A percentile compares a stretch with the other conserved stretches of the same genome.
Conservation (phyloP, 345 rosid genomes). For the Eucalyptus caleyi region DNA sequence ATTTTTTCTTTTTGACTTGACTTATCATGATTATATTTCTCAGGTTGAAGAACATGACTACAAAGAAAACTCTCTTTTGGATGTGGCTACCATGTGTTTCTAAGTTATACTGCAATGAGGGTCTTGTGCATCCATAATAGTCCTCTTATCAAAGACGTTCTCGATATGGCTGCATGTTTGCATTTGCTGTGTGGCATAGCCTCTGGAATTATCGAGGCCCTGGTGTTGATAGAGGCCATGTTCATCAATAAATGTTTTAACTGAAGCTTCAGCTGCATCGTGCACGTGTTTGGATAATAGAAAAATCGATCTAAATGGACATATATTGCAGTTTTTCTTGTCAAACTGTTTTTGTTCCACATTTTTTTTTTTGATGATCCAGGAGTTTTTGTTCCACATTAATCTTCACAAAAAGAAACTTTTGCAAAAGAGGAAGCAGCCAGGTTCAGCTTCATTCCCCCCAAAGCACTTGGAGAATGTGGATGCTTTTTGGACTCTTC, state of each 20-base stretch:
- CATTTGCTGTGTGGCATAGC: background rate
- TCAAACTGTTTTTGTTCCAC: background rate
- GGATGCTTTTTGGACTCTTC: slow-evolving; percentile 35
- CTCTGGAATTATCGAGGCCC: background rate
- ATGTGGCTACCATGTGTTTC: background rate
- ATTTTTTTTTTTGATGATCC: background rate
- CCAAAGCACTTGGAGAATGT: slow-evolving; percentile 44
- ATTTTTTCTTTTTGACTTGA: background rate
- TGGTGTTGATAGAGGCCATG: too few species aligned
- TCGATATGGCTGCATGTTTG: background rate
- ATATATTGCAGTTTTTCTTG: background rate
- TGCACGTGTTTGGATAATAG: too few species aligned
- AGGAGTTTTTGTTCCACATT: too few species aligned
- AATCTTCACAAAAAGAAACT: slow-evolving; percentile 3
- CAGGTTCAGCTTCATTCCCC: slow-evolving; percentile 42
- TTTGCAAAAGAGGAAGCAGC: slow-evolving; percentile 39
- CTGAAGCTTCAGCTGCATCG: too few species aligned
- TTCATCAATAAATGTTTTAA: too few species aligned
- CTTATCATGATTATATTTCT: background rate
- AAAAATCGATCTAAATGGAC: background rate
- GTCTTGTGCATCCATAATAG: background rate
- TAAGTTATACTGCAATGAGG: background rate
- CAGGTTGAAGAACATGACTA: slow-evolving; percentile 1
- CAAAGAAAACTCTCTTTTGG: background rate
- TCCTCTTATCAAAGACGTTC: background rate